Conservation (phyloP, 2,329 filamentous ascomycete genomes). For the Pseudopyrenochaeta lycopersici region DNA sequence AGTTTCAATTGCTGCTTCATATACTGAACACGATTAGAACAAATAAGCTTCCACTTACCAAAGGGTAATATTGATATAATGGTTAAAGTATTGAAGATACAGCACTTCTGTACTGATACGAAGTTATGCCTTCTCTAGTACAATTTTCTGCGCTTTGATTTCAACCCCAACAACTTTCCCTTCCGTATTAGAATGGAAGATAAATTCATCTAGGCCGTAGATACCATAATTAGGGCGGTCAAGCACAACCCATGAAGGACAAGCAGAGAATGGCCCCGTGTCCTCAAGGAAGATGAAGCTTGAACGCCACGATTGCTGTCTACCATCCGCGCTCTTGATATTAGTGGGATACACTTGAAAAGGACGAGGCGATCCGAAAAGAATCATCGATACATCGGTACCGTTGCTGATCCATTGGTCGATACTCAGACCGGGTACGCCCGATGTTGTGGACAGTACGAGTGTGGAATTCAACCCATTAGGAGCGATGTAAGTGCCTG, state of each 20-base stretch:
- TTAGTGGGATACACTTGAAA: slow-evolving; percentile 21
- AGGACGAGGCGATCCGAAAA: not conserved
- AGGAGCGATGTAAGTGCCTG: slow-evolving; percentile 32
- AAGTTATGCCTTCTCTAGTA: not conserved
- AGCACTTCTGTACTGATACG: too few species aligned
- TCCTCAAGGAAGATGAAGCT: slow-evolving; percentile 2
- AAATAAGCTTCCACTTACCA: too few species aligned
- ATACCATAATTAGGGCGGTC: slow-evolving; percentile 16
- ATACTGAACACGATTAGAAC: too few species aligned
- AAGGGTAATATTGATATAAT: too few species aligned
- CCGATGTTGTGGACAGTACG: slow-evolving; percentile 28
- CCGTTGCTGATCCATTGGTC: slow-evolving; percentile 42
- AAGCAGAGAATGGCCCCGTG: slow-evolving; percentile 14
- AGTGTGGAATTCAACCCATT: slow-evolving; percentile 37
- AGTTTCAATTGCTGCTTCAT: too few species aligned
- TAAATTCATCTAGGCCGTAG: slow-evolving; percentile 15
- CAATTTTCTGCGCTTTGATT: slow-evolving; percentile 9
- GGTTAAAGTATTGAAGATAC: too few species aligned
- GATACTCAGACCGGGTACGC: slow-evolving; percentile 38
- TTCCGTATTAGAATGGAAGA: slow-evolving; percentile 9
- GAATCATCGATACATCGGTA: slow-evolving; percentile 33
- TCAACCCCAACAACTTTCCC: slow-evolving; percentile 12
- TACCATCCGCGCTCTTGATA: slow-evolving; percentile 7
- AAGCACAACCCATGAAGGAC: slow-evolving; percentile 15
- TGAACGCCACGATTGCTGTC: slow-evolving; percentile 12